Evolutionary conservation across 768 basidiomycete genomes (phyloP), one percentile per base, ranked within the genome.

Genomic region (Termitomyces sp.): DNA sequence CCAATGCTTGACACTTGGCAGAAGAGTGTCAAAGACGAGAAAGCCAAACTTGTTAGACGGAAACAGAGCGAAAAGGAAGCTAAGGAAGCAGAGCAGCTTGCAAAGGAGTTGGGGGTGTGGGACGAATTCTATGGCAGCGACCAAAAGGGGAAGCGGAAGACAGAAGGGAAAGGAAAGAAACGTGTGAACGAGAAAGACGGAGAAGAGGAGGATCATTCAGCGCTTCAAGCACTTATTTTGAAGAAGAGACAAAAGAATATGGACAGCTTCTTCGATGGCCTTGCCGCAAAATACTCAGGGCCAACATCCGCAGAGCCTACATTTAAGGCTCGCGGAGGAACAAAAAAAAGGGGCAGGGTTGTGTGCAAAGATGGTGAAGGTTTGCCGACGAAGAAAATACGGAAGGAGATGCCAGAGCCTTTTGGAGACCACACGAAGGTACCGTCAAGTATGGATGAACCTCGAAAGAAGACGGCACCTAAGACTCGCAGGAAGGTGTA

Each of bases 71-170:
- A 85, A 60, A 88, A 86, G 68, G 94, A 95, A 69, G 92, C 91
- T 2, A 74, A 75, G 55, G 92, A 96, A 64, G 94, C 94, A 4
- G 94, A 92, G 70, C 77, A 81, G 20, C 73, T 87, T 42, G 94
- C 94, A 5, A 91, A 85, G 63, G 91, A 92, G 61, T 72, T 98
- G 16, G 94, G 94, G 2, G 90, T 97, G 10, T 95, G 93, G 92
- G 94, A 97, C 56, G 92, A 94, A 63, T 94, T 94, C 64, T 93
- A 90, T 66, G 91, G 89, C 5, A 84, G 77, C 60, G 91, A 89
- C 4, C 90, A 87, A 71, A 69, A 78, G 1, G 81, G 83, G 7
- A 74, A 82, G 36, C 78, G 83, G 61, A 84, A 82, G 70, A 71
- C 72, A 14, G 83, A 82, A 44, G 76, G 73, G 13, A 85, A 84